Evolutionary conservation across 805 yeast species (phyloP).

Genomic region (Wickerhamomyces alni): DNA sequence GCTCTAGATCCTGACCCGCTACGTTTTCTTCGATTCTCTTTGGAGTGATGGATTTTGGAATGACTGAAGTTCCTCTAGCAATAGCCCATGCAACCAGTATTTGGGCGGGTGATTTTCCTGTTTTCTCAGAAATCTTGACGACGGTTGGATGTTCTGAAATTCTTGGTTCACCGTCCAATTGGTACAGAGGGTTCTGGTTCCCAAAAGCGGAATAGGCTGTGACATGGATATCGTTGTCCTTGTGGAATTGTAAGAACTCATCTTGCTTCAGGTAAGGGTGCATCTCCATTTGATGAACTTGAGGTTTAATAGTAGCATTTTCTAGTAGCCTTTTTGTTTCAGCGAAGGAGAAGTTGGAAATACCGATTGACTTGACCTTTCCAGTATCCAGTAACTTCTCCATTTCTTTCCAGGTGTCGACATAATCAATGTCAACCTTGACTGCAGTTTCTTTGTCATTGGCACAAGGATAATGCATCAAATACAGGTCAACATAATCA

Average conservation of each 20-base stretch:
- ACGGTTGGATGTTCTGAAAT: conserved; percentile 34
- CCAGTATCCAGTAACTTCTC: conserved; percentile 46
- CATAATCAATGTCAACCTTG: conserved; percentile 24
- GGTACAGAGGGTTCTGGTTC: conserved; percentile 44
- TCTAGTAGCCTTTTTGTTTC: conserved; percentile 40
- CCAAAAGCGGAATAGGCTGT: conserved; percentile 83
- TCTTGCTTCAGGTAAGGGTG: conserved; percentile 42
- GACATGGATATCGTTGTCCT: conserved; percentile 44
- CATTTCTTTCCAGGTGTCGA: conserved; percentile 48
- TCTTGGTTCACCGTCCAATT: conserved; percentile 27
- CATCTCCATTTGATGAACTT: conserved; percentile 65
- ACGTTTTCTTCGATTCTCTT: conserved; percentile 34
- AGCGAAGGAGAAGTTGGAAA: conserved; percentile 50
- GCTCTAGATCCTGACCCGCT: conserved; percentile 20
- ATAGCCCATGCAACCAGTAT: conserved; percentile 55
- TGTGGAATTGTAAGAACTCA: conserved; percentile 48
- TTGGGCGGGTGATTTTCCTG: conserved; percentile 41
- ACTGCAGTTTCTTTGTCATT: conserved; percentile 28
- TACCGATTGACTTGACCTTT: conserved; percentile 54
- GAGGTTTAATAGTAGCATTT: conserved; percentile 43
- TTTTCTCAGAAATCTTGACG: conserved; percentile 36
- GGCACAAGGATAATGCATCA: conserved; percentile 57
- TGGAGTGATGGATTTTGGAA: conserved; percentile 44
- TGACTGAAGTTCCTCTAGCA: conserved; percentile 47
- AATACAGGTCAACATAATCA: conserved; percentile 50